Evolutionary conservation across 2,329 filamentous ascomycete species (phyloP).

Genomic region (Phoma sp.): DNA sequence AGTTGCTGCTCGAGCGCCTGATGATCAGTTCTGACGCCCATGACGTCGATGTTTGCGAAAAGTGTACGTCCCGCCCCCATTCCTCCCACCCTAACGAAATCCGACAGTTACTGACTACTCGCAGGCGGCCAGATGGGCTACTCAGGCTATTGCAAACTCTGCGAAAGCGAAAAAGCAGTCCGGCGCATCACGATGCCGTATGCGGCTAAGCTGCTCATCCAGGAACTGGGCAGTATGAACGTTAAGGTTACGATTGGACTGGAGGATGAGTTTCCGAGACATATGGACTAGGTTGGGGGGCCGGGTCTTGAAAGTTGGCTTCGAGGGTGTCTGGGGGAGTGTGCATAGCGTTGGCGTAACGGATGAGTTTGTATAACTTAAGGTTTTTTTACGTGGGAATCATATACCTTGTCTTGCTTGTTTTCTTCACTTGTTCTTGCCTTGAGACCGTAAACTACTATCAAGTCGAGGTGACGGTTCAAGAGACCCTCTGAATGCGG

Average conservation of each 20-base stretch:
- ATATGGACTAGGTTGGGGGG: not conserved
- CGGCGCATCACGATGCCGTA: constrained; percentile 97
- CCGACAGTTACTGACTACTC: not conserved
- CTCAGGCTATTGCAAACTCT: constrained; percentile 92
- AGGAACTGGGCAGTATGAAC: constrained; percentile 98
- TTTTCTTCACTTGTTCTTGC: too few relatives aligned
- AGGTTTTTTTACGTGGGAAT: too few relatives aligned
- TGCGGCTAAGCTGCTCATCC: constrained; percentile 92
- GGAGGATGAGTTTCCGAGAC: constrained; percentile 78
- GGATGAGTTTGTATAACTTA: too few relatives aligned
- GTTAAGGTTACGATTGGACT: constrained; percentile 91
- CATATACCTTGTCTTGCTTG: too few relatives aligned
- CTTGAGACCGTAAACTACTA: too few relatives aligned
- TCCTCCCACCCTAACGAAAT: not conserved
- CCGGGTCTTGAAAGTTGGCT: too few relatives aligned
- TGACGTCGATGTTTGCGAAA: constrained; percentile 90
- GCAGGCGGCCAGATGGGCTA: constrained; percentile 85
- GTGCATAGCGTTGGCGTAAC: constrained; percentile 18
- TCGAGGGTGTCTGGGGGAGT: not conserved
- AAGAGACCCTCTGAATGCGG: not conserved
- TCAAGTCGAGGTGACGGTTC: not conserved
- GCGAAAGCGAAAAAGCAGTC: constrained; percentile 82
- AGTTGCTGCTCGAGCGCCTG: constrained; percentile 87
- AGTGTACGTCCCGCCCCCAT: constrained; percentile 57
- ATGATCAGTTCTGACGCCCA: constrained; percentile 95